Conservation (phyloP, 176 grass and related monocot species). For the Panicum miliaceum region DNA sequence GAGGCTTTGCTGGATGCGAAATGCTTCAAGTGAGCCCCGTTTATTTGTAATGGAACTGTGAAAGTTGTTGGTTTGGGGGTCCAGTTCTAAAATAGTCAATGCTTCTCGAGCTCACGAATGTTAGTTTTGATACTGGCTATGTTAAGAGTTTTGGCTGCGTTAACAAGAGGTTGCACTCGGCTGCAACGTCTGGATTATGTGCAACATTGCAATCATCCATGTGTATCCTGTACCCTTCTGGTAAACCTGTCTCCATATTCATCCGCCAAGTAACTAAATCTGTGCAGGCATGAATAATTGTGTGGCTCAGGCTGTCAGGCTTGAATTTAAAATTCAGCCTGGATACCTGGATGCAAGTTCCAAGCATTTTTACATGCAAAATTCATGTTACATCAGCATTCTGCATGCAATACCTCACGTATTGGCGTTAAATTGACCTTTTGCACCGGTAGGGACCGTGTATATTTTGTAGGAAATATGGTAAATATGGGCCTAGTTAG, state of each 20-base stretch:
- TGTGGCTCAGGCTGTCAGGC: background rate
- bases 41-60: background rate
- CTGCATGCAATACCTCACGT: no score
- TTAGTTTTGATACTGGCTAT: constrained; percentile 28
- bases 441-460: no score
- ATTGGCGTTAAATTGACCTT: no score
- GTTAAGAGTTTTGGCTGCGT: background rate
- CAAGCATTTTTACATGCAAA: no score
- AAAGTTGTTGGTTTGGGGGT: background rate
- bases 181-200: background rate
- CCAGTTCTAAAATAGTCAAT: constrained; percentile 4
- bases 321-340: background rate
- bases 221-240: background rate
- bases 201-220: background rate
- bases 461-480: no score
- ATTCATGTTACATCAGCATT: no score
- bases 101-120: background rate
- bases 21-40: constrained; percentile 71
- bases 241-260: background rate
- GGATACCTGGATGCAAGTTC: background rate
- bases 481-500: no score
- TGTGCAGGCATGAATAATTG: background rate
- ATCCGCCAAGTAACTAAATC: background rate
- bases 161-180: background rate
- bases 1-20: constrained; percentile 78